These are phyloP conservation scores for Aspergillus tanneri DNA, from an alignment of 2,329 filamentous ascomycete species.

Conservation along the genomic window DNA sequence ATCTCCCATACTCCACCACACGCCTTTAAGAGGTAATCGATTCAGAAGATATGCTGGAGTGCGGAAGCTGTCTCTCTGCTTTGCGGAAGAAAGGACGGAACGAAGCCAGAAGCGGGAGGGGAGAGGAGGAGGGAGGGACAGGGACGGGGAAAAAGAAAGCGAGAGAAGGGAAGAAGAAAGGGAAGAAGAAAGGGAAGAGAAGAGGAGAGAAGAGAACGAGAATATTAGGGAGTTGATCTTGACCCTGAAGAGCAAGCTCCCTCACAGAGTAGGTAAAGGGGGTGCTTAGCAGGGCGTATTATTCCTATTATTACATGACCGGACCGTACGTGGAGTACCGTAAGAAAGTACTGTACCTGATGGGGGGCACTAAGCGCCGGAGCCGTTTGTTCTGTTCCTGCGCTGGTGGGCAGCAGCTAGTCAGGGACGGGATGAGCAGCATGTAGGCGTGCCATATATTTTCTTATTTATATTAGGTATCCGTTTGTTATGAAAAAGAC, in stretches of 20 bases:
- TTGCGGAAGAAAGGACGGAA: slow-evolving; percentile 50
- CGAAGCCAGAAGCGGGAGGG: slow-evolving; percentile 17
- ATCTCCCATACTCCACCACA: slow-evolving; percentile 35
- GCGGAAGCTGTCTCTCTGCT: slow-evolving; percentile 15
- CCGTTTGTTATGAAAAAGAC: neutral
- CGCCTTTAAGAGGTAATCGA: slow-evolving; percentile 17
- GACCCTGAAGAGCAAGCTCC: slow-evolving; percentile 14
- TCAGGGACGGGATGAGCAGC: slow-evolving; percentile 12
- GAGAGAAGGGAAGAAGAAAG: slow-evolving; percentile 16
- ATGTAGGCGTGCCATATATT: no score
- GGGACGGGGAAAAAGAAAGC: slow-evolving; percentile 14
- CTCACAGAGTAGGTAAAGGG: slow-evolving; percentile 12
- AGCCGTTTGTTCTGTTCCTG: slow-evolving; percentile 22
- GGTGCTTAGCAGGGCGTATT: no score
- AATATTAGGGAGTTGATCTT: slow-evolving; percentile 23
- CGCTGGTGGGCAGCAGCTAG: slow-evolving; percentile 16
- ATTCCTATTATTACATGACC: no score
- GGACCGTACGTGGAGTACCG: neutral
- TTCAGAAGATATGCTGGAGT: slow-evolving; percentile 9
- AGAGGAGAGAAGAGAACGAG: slow-evolving; percentile 5
- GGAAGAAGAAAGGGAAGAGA: slow-evolving; percentile 6
- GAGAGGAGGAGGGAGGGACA: slow-evolving; percentile 8
- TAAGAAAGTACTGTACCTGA: no score
- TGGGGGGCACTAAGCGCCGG: slow-evolving; percentile 13
- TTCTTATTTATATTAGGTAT: neutral